Evolutionary conservation across 176 grass and related monocot species (phyloP), one percentile per base, ranked within the genome.

Genomic region (Aegilops sharonensis): DNA sequence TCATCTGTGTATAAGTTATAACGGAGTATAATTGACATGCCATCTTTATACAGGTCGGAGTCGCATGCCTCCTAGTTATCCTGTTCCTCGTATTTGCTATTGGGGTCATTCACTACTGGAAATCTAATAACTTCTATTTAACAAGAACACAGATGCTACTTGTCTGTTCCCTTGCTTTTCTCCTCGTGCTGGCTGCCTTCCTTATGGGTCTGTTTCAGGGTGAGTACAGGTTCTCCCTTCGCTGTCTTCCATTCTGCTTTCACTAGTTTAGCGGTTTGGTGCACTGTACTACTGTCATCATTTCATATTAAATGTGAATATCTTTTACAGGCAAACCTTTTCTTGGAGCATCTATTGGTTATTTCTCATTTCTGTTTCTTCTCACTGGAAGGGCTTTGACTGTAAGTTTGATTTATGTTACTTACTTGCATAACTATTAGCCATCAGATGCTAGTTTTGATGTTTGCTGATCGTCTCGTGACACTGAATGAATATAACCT

Each of bases 291-390:
- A 59, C 18, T 88, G 42, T 57, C 77, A 70, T 69, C 5, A 52
- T 32, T 20, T 70, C 64, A 69, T 88, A 52, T 91, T 34, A 64
- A 45, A 86, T 80, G 34, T 20, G 29, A 56, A 31, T 43, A 37
- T 66, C 8, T 66, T 68, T 79, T 91, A 30, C 79, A 99, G 97
- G 68, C 21, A 96, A 93, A 48, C 94, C 94, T 74, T 99, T 99
- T 91, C 90, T 99, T 89, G 97, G 97, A 84, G 94, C 92, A 87
- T 99, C 97, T 60, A 91, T 99, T 64, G 97, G 93, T 48, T 99
- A 99, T 80, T 99, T 99, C 82, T 95, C 94, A n/a, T 99, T 99
- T 92, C 81, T 99, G 23, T 99, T 99, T 91, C 94, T 99, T 91
- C 94, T 99, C 63, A 95, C 97, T 21, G 97, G 97, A 91, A 96